Conservation (phyloP, 345 rosid genomes). For the Gossypium anomalum region DNA sequence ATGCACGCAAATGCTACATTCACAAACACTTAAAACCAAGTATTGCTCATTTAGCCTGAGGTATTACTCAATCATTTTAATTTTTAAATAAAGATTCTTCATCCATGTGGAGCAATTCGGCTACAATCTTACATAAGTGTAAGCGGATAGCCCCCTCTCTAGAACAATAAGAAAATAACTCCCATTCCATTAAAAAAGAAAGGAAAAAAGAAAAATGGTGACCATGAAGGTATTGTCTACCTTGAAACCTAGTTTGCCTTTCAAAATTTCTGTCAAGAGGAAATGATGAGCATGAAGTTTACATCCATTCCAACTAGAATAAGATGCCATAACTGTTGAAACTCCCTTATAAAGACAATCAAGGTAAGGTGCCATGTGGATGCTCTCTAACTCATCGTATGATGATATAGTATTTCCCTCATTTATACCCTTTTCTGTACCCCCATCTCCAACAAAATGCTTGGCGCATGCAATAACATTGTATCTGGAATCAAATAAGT, state of each 20-base stretch:
- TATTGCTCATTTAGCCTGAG: neutral
- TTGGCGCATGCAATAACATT: slow-evolving; percentile 82
- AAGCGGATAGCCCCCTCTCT: neutral
- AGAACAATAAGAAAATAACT: neutral
- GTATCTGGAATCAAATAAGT: slow-evolving; percentile 44
- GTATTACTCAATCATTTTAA: neutral
- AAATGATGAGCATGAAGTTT: slow-evolving; percentile 59
- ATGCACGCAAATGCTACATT: neutral
- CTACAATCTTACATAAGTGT: neutral
- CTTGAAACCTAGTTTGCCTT: slow-evolving; percentile 74
- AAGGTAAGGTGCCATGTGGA: slow-evolving; percentile 70
- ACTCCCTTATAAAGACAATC: slow-evolving; percentile 74
- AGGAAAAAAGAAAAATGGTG: neutral
- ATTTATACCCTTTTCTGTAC: slow-evolving; percentile 64
- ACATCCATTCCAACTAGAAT: slow-evolving; percentile 81
- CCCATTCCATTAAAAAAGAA: neutral
- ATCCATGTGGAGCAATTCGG: neutral
- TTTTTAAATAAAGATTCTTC: neutral
- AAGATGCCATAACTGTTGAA: slow-evolving; percentile 80
- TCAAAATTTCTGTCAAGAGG: slow-evolving; percentile 72
- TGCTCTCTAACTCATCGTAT: slow-evolving; percentile 57
- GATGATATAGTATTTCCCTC: slow-evolving; percentile 67
- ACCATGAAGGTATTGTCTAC: slow-evolving; percentile 27
- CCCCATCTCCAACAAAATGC: slow-evolving; percentile 97
- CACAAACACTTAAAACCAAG: neutral